A percentile compares a stretch with the other conserved stretches of the same genome.
phyloP scores from a whole-genome alignment of 441 rosid genomes.

The Pelargonium cotyledonis region DNA sequence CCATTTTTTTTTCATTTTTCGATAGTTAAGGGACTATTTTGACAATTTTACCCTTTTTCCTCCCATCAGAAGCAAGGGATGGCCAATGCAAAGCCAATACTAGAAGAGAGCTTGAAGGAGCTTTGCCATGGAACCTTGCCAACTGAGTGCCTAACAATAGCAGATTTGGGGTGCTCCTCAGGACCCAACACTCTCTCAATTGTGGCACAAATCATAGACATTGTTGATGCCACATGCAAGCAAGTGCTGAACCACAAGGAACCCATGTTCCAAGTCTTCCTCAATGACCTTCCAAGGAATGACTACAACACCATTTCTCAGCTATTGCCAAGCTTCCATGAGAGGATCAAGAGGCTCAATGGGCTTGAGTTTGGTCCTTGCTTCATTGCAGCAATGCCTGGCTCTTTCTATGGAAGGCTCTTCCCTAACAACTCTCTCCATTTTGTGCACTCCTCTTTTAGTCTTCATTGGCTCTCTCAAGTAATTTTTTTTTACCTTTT shows the following conservation, averaged over 20 bases:
- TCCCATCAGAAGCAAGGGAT: conserved; percentile 15
- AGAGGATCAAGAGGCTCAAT: conserved; percentile 17
- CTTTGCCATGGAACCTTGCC: conserved; percentile 10
- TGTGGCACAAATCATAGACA: conserved; percentile 8
- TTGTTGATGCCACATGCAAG: background rate
- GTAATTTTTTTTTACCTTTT: conserved; percentile 17
- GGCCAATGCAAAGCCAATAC: conserved; percentile 13
- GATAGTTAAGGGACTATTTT: too few relatives aligned
- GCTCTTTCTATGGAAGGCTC: conserved; percentile 27
- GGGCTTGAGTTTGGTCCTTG: conserved; percentile 15
- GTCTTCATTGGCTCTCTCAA: conserved; percentile 24
- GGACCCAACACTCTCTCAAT: conserved; percentile 27
- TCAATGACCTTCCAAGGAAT: conserved; percentile 33
- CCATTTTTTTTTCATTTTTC: background rate
- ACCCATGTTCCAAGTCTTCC: conserved; percentile 28
- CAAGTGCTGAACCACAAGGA: background rate
- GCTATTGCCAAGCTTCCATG: conserved; percentile 18
- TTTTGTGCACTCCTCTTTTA: conserved; percentile 15
- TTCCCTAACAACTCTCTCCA: conserved; percentile 16
- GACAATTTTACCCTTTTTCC: background rate
- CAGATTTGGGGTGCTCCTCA: conserved; percentile 32
- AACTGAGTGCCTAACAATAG: conserved; percentile 12
- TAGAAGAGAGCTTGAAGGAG: conserved; percentile 14
- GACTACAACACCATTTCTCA: conserved; percentile 33
- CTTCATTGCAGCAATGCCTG: conserved; percentile 21